phyloP scores from a whole-genome alignment of 1,139 yeast genomes.

The Pichia sp. region DNA sequence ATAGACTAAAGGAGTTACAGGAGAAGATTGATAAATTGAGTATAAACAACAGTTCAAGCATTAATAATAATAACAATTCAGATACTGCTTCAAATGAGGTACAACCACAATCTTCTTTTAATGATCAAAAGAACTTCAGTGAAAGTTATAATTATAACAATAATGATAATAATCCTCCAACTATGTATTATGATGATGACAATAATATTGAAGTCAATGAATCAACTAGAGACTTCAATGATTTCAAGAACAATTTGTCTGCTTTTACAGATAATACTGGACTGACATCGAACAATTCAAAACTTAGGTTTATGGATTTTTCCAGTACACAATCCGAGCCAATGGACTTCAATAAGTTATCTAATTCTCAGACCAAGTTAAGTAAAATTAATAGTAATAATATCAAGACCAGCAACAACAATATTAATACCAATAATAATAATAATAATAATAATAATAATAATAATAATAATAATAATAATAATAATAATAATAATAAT shows the following conservation, averaged over 20 bases:
- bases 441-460: background rate
- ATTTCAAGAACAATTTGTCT: slow-evolving; percentile 6
- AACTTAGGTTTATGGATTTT: slow-evolving; percentile 14
- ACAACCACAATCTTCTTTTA: background rate
- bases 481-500: slow-evolving; percentile 1
- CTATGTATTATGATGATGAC: background rate
- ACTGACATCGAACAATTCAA: slow-evolving; percentile 7
- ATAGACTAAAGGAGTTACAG: slow-evolving; percentile 30
- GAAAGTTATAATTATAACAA: background rate
- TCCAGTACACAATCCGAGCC: slow-evolving; percentile 9
- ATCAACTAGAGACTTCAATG: background rate
- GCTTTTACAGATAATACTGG: slow-evolving; percentile 9
- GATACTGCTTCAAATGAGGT: background rate
- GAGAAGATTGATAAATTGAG: slow-evolving; percentile 9
- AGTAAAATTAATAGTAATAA: background rate
- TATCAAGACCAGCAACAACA: background rate
- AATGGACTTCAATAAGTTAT: slow-evolving; percentile 10
- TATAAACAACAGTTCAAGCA: background rate
- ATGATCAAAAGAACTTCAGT: background rate
- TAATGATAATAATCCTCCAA: background rate
- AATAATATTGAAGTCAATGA: background rate
- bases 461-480: background rate
- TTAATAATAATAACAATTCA: no score
- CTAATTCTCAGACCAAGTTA: slow-evolving; percentile 2
- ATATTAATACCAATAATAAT: background rate